Evolutionary conservation across 495 filamentous ascomycete genomes (phyloP).

Genomic region (Neurospora hispaniola): DNA sequence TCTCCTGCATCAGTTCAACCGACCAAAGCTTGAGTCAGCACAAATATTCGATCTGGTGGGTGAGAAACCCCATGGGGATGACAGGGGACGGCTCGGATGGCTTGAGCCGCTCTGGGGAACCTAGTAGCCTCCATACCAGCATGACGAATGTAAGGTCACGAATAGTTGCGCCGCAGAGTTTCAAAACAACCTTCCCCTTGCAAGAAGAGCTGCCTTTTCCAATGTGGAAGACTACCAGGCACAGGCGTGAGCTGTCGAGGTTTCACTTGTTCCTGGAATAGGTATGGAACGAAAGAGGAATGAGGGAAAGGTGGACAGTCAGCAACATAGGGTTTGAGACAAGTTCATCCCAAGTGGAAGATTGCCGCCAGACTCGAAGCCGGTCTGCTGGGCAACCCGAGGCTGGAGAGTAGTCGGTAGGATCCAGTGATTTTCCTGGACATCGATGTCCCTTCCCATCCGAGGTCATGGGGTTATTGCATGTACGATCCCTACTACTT

Average conservation of each 20-base stretch:
- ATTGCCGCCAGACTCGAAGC: neutral
- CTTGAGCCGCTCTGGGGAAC: neutral
- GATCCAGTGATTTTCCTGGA: neutral
- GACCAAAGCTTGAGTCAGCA: neutral
- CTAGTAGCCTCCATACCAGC: neutral
- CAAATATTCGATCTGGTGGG: neutral
- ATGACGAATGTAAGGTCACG: neutral
- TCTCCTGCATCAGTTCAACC: neutral
- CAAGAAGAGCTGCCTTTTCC: neutral
- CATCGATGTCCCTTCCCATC: neutral
- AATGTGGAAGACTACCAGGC: neutral
- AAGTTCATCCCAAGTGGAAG: neutral
- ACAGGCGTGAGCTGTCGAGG: neutral
- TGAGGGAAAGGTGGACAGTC: neutral
- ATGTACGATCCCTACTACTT: neutral
- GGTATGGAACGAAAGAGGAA: neutral
- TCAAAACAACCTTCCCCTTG: neutral
- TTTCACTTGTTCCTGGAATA: neutral
- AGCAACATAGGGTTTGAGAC: neutral
- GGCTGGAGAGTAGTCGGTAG: neutral
- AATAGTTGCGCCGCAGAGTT: neutral
- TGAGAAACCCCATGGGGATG: neutral
- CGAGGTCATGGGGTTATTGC: neutral
- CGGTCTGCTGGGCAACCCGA: neutral
- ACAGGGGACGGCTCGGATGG: neutral